A percentile compares a stretch with the other conserved stretches of the same genome.
Conservation (phyloP, 2,329 filamentous ascomycete species). For the Didymella keratinophila region DNA sequence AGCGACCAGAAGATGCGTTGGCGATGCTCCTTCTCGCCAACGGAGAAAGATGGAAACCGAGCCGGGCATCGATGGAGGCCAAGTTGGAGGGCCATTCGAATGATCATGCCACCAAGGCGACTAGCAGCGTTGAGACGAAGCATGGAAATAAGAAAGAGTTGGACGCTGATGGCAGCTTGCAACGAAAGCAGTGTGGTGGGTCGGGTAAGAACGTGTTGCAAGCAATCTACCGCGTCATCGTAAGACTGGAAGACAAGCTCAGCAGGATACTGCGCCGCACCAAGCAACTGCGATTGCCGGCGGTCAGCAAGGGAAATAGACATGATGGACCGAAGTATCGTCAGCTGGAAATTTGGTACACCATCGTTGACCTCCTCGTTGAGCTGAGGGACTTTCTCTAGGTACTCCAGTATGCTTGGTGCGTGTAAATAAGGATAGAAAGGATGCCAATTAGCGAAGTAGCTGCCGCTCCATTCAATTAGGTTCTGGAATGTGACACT, state of each 20-base stretch:
- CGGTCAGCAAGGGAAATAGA: constrained; percentile 64
- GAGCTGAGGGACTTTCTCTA: constrained; percentile 54
- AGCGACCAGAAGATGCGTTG: constrained; percentile 66
- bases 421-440: constrained; percentile 65
- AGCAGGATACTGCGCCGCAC: constrained; percentile 49
- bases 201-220: constrained; percentile 57
- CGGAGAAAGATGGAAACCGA: constrained; percentile 60
- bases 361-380: constrained; percentile 41
- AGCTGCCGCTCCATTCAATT: constrained; percentile 60
- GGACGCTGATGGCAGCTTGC: constrained; percentile 62
- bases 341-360: constrained; percentile 45
- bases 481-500: constrained; percentile 58
- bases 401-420: constrained; percentile 57
- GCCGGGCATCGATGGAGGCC: constrained; percentile 66
- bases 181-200: constrained; percentile 55
- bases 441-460: constrained; percentile 67
- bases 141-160: constrained; percentile 65
- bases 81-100: constrained; percentile 64
- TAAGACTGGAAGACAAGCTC: constrained; percentile 58
- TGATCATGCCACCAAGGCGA: constrained; percentile 62
- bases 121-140: constrained; percentile 66
- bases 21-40: constrained; percentile 57
- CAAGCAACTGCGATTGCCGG: constrained; percentile 50
- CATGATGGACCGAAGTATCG: constrained; percentile 59
- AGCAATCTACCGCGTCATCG: constrained; percentile 60